Evolutionary conservation across 73 alveolate species (phyloP), one percentile per base, ranked within the genome.

Genomic region (Vitrella brassicaformis): DNA sequence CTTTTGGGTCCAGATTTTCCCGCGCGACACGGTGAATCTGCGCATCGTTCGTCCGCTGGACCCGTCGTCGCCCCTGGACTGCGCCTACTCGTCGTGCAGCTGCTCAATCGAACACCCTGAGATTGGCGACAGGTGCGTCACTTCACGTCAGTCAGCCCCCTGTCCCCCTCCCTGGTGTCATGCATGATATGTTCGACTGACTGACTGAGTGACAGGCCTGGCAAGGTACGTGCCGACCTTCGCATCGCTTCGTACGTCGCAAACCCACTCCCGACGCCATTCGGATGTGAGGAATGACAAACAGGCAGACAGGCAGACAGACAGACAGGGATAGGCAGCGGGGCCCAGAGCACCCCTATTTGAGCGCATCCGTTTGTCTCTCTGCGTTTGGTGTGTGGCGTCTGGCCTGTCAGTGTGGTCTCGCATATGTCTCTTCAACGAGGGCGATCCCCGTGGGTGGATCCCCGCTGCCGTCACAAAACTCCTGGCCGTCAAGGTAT

Each of bases 31-130:
- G 56, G 22, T 39, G 56, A 39, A 39, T 14, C 56, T 39, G 22
- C 4, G 14, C 22, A 14, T 39, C 22, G 56, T 4, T 39, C 22
- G 56, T 14, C 14, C 22, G 56, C 22, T 39, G 56, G 56, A 14
- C 14, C 22, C 56, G n/a, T n/a, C n/a, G n/a, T n/a, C n/a, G n/a
- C n/a, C n/a, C n/a, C n/a, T n/a, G n/a, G n/a, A n/a, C n/a, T n/a
- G n/a, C n/a, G n/a, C n/a, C n/a, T n/a, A n/a, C n/a, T n/a, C 56
- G 56, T 39, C 56, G 56, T 39, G 56, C 56, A 39, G 56, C 56
- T 39, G 56, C 56, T 8, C 22, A 8, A 14, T 39, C 22, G 56
- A 39, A 14, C 56, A 39, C 14, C 56, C 56, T 14, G 56, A 39
- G 22, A 8, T 8, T 14, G 22, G 22, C 22, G 56, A 39, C 22